Evolutionary conservation across 768 basidiomycete species (phyloP).

Genomic region (Pleurotus cornucopiae): DNA sequence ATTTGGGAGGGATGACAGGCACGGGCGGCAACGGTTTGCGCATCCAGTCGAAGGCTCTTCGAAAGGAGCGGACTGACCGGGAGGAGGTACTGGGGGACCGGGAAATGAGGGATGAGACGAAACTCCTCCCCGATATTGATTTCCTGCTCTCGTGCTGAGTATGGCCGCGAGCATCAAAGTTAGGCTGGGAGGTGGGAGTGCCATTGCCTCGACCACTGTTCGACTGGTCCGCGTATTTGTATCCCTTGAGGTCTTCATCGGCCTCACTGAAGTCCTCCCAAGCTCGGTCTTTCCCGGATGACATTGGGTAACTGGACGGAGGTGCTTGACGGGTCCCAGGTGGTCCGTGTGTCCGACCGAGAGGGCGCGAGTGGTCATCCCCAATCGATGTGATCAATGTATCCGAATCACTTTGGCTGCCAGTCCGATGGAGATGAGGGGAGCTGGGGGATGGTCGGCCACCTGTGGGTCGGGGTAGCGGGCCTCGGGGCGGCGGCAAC

Average conservation of each 20-base stretch:
- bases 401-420: conserved; percentile 31
- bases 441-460: conserved; percentile 30
- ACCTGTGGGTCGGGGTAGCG: conserved; percentile 16
- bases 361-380: conserved; percentile 17
- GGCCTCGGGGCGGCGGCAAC: conserved; percentile 9
- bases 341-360: conserved; percentile 14
- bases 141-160: neutral
- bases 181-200: conserved; percentile 13
- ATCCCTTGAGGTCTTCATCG: neutral
- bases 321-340: conserved; percentile 6
- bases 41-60: conserved; percentile 35
- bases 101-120: conserved; percentile 49
- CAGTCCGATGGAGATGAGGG: conserved; percentile 18
- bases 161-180: conserved; percentile 15
- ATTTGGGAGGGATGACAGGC: conserved; percentile 44
- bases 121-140: conserved; percentile 40
- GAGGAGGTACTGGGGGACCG: conserved; percentile 32
- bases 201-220: no score
- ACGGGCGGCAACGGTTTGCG: conserved; percentile 60
- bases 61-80: conserved; percentile 24
- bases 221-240: no score
- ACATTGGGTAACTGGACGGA: conserved; percentile 13
- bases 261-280: conserved; percentile 1
- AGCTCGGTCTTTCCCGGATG: neutral
- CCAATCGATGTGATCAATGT: conserved; percentile 31